Conservation (phyloP, 805 yeast genomes). For the Candida nanaspora region DNA sequence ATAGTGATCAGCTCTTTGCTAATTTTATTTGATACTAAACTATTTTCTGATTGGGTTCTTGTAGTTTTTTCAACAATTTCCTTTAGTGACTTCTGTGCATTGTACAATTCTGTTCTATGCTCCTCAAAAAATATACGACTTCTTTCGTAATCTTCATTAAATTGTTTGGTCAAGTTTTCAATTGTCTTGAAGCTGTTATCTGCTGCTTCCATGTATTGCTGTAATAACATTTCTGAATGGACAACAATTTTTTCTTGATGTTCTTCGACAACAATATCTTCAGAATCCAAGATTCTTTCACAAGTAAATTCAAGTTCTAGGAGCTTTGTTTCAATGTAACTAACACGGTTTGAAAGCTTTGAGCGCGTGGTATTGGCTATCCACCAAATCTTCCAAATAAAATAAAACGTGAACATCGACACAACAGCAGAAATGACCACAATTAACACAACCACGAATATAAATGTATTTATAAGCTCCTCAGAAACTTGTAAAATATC, state of each 20-base stretch:
- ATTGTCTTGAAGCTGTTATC: no score
- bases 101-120: not conserved
- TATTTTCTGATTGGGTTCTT: not conserved
- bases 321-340: no score
- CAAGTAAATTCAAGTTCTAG: constrained; percentile 10
- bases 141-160: no score
- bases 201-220: no score
- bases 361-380: no score
- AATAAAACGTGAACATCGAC: no score
- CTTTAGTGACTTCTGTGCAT: not conserved
- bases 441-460: no score
- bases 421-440: no score
- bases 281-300: constrained; percentile 10
- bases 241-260: not conserved
- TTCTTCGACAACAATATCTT: constrained; percentile 10
- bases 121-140: not conserved
- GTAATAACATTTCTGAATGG: constrained; percentile 2
- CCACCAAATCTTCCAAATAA: no score
- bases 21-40: not conserved
- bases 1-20: constrained; percentile 5
- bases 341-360: no score
- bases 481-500: not conserved
- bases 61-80: not conserved
- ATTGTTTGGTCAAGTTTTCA: no score
- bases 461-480: no score